These are phyloP conservation scores for Acacia acuminata DNA, from an alignment of 306 rosid genomes.

Conservation along the genomic window DNA sequence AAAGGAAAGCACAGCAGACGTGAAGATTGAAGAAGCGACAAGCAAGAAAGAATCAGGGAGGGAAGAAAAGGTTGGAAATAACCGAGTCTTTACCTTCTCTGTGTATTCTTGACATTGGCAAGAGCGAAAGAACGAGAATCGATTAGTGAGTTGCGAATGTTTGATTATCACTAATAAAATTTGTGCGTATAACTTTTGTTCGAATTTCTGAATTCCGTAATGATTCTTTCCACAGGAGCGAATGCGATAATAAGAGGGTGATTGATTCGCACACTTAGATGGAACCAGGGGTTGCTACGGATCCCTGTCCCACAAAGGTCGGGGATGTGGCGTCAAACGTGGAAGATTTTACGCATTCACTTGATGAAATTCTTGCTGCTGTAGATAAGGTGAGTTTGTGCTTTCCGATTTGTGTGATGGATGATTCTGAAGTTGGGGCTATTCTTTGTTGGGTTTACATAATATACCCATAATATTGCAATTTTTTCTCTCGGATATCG, in stretches of 20 bases:
- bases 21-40: no score
- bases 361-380: conserved; percentile 36
- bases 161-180: not conserved
- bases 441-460: not conserved
- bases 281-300: conserved; percentile 37
- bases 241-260: not conserved
- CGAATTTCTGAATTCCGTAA: not conserved
- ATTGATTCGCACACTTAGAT: conserved; percentile 11
- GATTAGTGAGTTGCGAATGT: not conserved
- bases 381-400: conserved; percentile 47
- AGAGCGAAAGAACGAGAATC: no score
- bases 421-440: not conserved
- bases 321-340: conserved; percentile 23
- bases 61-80: not conserved
- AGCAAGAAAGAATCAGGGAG: not conserved
- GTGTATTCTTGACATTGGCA: not conserved
- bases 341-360: conserved; percentile 27
- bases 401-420: conserved; percentile 4
- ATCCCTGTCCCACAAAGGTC: conserved; percentile 13
- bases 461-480: not conserved
- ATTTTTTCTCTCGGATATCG: not conserved
- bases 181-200: not conserved
- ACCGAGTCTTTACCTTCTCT: not conserved
- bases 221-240: not conserved
- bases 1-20: no score